Evolutionary conservation across 2,329 filamentous ascomycete species (phyloP).

Genomic region (Alternaria sp.): DNA sequence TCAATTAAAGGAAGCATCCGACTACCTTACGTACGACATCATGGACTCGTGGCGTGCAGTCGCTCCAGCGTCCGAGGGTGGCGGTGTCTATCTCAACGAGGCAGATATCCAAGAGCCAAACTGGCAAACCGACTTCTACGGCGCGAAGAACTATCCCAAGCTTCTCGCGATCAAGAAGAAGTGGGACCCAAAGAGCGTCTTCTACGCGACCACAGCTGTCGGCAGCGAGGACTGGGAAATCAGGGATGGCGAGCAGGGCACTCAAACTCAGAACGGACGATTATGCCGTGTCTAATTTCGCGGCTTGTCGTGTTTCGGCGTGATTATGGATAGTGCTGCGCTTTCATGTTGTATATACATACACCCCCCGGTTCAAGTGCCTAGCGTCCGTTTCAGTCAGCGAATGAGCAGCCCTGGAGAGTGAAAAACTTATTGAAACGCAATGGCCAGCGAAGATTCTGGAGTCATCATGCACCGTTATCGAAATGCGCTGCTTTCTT

Average conservation of each 20-base stretch:
- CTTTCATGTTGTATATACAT: not conserved
- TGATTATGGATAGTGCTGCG: not conserved
- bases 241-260: constrained; percentile 23
- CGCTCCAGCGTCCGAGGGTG: constrained; percentile 25
- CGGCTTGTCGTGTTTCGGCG: not conserved
- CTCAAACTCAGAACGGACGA: constrained; percentile 32
- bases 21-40: constrained; percentile 24
- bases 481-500: not conserved
- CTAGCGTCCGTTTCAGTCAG: not conserved
- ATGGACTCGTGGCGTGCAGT: constrained; percentile 24
- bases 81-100: constrained; percentile 39
- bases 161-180: constrained; percentile 34
- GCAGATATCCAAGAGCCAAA: constrained; percentile 32
- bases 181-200: constrained; percentile 35
- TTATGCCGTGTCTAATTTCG: constrained; percentile 29
- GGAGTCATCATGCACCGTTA: not conserved
- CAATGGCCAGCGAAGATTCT: not conserved
- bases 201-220: constrained; percentile 32
- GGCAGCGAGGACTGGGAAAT: constrained; percentile 36
- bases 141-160: constrained; percentile 30
- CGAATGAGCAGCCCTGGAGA: not conserved
- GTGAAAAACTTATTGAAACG: not conserved
- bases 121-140: constrained; percentile 39
- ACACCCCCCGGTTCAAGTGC: not conserved
- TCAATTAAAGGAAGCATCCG: constrained; percentile 15